Percentiles rank a stretch among this genome's conserved stretches.
Conservation (phyloP, 1,284 basidiomycete genomes). For the Papiliotrema flavescens region DNA sequence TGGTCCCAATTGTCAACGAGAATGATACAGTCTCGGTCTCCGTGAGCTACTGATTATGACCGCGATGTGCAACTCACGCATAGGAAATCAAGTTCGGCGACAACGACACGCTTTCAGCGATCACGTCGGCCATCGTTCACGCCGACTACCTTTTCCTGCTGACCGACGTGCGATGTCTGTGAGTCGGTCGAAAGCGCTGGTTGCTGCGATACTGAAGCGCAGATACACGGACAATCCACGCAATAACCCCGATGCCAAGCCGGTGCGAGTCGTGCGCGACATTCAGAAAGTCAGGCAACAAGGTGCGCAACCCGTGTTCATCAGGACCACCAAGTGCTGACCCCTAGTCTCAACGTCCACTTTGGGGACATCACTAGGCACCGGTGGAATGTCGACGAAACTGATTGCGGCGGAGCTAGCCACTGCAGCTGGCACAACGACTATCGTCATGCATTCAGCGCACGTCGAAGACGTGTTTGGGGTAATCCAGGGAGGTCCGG, state of each 20-base stretch:
- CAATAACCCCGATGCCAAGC: constrained; percentile 75
- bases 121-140: constrained; percentile 94
- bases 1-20: constrained; percentile 93
- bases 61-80: constrained; percentile 1
- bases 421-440: constrained; percentile 91
- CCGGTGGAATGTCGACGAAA: constrained; percentile 99
- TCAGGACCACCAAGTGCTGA: neutral
- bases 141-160: constrained; percentile 95
- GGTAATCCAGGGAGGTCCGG: constrained; percentile 63
- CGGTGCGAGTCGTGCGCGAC: constrained; percentile 77
- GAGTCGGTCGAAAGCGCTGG: constrained; percentile 5
- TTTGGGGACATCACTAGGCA: constrained; percentile 86
- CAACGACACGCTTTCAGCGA: constrained; percentile 96
- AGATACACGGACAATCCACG: constrained; percentile 90
- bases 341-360: constrained; percentile 61
- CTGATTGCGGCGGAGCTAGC: constrained; percentile 97
- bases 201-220: neutral
- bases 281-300: constrained; percentile 74
- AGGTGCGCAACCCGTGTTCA: constrained; percentile 54
- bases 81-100: constrained; percentile 99
- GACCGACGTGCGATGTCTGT: constrained; percentile 91
- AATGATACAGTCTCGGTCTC: constrained; percentile 94
- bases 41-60: constrained; percentile 60
- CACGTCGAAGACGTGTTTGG: constrained; percentile 71
- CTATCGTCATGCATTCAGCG: constrained; percentile 81